Conservation (phyloP, 2,329 filamentous ascomycete genomes). For the Colletotrichum eremochloae region DNA sequence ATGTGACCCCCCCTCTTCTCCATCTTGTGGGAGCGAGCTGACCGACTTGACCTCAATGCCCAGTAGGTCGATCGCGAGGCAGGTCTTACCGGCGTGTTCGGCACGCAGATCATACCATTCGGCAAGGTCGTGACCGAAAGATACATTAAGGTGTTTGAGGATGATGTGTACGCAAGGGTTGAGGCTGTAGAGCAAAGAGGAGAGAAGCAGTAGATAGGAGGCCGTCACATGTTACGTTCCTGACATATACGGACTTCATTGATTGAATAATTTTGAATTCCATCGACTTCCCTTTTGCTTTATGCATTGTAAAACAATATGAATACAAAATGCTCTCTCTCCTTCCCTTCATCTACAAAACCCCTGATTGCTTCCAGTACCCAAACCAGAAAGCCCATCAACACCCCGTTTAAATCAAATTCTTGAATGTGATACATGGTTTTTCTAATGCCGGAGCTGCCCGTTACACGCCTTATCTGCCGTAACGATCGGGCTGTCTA, state of each 20-base stretch:
- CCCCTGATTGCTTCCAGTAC: background rate
- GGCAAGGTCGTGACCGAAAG: conserved; percentile 53
- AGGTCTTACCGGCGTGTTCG: conserved; percentile 57
- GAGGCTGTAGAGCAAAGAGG: background rate
- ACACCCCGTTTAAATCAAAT: conserved; percentile 3
- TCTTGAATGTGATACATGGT: conserved; percentile 19
- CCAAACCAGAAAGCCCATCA: conserved; percentile 9
- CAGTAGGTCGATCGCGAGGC: conserved; percentile 51
- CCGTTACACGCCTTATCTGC: conserved; percentile 50
- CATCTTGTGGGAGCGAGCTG: background rate
- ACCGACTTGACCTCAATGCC: conserved; percentile 21
- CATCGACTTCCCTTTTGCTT: conserved; percentile 7
- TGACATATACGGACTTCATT: background rate
- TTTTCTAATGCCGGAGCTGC: background rate
- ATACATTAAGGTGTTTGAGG: conserved; percentile 54
- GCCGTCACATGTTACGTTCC: background rate
- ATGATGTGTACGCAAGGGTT: conserved; percentile 53
- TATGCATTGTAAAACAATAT: conserved; percentile 17
- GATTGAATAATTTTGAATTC: conserved; percentile 1
- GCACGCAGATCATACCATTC: conserved; percentile 56
- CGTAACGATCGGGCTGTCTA: conserved; percentile 59
- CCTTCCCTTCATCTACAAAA: conserved; percentile 10
- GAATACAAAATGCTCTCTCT: conserved; percentile 25
- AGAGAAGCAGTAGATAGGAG: background rate
- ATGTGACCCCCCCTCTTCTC: too few relatives aligned